phyloP scores from a whole-genome alignment of 2,329 filamentous ascomycete species.

The Pseudogymnoascus sp. region DNA sequence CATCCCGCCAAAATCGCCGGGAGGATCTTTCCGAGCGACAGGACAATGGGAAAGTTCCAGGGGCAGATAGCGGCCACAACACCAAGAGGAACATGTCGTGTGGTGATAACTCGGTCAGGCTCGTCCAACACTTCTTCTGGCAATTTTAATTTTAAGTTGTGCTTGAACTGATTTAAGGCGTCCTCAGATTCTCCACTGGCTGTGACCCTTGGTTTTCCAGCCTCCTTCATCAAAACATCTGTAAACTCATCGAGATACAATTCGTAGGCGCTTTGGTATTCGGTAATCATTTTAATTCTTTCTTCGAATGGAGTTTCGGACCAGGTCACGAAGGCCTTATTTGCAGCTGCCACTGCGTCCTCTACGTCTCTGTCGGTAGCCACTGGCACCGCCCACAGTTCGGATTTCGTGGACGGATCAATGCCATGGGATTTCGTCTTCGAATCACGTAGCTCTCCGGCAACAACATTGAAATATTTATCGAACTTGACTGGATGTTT shows the following conservation, averaged over 20 bases:
- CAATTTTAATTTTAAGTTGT: slow-evolving; percentile 28
- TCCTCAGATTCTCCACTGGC: slow-evolving; percentile 28
- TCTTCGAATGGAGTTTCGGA: slow-evolving; percentile 34
- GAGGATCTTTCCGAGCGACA: slow-evolving; percentile 44
- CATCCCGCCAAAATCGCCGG: slow-evolving; percentile 45
- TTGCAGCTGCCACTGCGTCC: slow-evolving; percentile 39
- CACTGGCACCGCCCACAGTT: slow-evolving; percentile 32
- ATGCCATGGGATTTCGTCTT: slow-evolving; percentile 13
- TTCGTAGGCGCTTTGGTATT: slow-evolving; percentile 14
- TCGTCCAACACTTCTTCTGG: slow-evolving; percentile 42
- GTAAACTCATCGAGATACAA: slow-evolving; percentile 35
- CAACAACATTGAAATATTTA: slow-evolving; percentile 9
- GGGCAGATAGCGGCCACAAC: slow-evolving; percentile 50
- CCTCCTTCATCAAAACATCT: slow-evolving; percentile 39
- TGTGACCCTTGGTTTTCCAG: slow-evolving; percentile 38
- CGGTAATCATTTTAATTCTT: slow-evolving; percentile 35
- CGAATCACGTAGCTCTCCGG: slow-evolving; percentile 4
- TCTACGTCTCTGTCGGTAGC: slow-evolving; percentile 36
- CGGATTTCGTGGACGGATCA: slow-evolving; percentile 18
- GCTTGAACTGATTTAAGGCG: slow-evolving; percentile 24
- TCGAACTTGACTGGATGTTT: background rate
- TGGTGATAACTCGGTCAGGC: slow-evolving; percentile 36
- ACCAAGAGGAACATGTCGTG: slow-evolving; percentile 41
- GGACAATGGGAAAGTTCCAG: slow-evolving; percentile 50
- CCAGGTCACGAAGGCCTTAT: slow-evolving; percentile 42